Evolutionary conservation across 2,329 filamentous ascomycete species (phyloP), one percentile per base, ranked within the genome.

Genomic region (Scortechinia acanthostroma): DNA sequence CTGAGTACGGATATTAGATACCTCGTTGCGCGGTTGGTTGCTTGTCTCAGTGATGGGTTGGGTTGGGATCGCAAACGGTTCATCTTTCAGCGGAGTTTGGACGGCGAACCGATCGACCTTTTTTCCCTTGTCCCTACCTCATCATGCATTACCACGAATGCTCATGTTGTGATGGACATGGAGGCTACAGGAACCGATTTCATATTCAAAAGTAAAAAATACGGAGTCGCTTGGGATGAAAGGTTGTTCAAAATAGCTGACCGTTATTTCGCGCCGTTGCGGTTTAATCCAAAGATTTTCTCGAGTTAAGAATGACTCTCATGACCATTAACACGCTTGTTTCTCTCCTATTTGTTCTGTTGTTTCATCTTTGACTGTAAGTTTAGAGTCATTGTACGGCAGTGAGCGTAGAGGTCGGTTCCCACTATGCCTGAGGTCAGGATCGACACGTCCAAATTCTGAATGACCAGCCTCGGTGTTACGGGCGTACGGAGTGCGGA

Each of bases 1-100:
- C 87, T 74, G 75, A 83, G 64, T 89, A 79, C 74, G 91, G 91
- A 70, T 95, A 95, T 83, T 97, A 95, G 69, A 70, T 40, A 40
- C 35, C 35, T 40, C 17, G 10, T 40, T 40, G 17, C 35, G 6
- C 35, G 35, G 35, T 17, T 19, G 35, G 35, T 40, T 40, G 35
- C 25, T 40, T 40, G 6, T 40, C 13, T 40, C 35, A 40, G 17
- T 40, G 35, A 40, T 6, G 6, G 35, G 10, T 19, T 40, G 35
- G 35, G 35, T 40, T 40, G 35, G 35, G 35, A 40, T 40, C 35
- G 35, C 17, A 19, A 19, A 40, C 35, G 35, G 35, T 40, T 13
- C 20, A n/a, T 40, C 10, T 40, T 40, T 40, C 35, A 40, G 35
- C 35, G 35, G 17, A 40, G 10, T 13, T 30, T 13, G 17, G 20